Evolutionary conservation across 164 flowering plant genomes (phyloP).

Genomic region (Umbilicus rupestris): DNA sequence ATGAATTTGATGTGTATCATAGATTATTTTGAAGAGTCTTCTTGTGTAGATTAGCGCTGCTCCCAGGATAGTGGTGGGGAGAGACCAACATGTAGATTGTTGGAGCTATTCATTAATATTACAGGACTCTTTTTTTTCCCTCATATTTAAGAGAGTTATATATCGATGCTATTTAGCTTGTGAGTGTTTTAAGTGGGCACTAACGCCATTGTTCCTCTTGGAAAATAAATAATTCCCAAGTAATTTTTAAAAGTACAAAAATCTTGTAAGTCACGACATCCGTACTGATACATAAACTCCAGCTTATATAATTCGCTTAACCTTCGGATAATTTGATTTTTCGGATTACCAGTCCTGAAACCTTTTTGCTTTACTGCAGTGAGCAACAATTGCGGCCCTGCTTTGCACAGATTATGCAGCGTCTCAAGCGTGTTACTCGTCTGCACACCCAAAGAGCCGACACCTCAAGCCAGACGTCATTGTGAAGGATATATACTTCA

Average conservation of each 20-base stretch:
- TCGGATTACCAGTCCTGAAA: background rate
- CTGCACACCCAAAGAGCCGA: constrained; percentile 28
- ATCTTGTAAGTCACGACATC: too few relatives aligned
- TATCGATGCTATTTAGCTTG: too few relatives aligned
- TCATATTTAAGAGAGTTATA: too few relatives aligned
- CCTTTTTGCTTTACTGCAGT: constrained; percentile 33
- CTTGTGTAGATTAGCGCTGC: background rate
- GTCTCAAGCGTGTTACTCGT: constrained; percentile 47
- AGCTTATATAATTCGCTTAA: background rate
- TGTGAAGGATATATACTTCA: constrained; percentile 11
- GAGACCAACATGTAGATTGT: too few relatives aligned
- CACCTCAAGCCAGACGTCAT: constrained; percentile 10
- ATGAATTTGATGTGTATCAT: background rate
- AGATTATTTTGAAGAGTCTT: too few relatives aligned
- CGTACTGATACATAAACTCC: too few relatives aligned
- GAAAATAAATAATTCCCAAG: background rate
- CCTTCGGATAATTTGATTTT: background rate
- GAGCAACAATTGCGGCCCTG: constrained; percentile 79
- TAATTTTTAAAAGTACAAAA: background rate
- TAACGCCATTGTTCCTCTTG: too few relatives aligned
- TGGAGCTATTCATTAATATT: too few relatives aligned
- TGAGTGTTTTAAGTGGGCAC: too few relatives aligned
- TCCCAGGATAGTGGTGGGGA: too few relatives aligned
- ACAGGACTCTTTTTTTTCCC: too few relatives aligned
- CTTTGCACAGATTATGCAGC: constrained; percentile 63